Evolutionary conservation across 1,139 yeast genomes (phyloP), one percentile per base, ranked within the genome.

Genomic region (Blastobotrys proliferans): DNA sequence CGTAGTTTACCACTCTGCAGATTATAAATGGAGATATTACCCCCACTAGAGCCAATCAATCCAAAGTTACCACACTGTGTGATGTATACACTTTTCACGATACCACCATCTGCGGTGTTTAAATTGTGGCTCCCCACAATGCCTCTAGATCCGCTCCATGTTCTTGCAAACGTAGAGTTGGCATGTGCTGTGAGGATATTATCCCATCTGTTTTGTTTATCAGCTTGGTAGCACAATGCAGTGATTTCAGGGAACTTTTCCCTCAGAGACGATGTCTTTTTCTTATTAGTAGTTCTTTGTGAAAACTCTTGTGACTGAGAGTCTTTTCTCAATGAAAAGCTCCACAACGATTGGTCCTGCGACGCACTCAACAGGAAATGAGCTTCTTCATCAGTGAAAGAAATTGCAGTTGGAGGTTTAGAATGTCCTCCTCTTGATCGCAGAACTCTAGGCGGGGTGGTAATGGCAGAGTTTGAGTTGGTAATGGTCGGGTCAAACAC

Each of bases 401-500:
- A 70, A 38, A 94, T 80, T 10, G 79, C 66, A 1, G 83, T 72
- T 2, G 98, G 95, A 5, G 98, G 96, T 18, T 87, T 83, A 3
- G 96, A 80, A 63, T 94, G 98, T 11, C 99, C 99, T 55, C 97
- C 97, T 61, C 98, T 77, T 0, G 95, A 84, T 63, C 98, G 79
- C 55, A 94, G 72, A 50, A 83, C 80, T 60, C 98, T 81, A 31
- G 98, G 98, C 1, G 97, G 95, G 5, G 94, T 78, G 4, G 83
- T 81, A 25, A 87, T 78, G 1, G 65, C 54, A 3, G 61, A 53
- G 27, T 57, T 64, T 51, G 79, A 76, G n/a, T 82, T 69, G 13
- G 83, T 72, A 45, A 88, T 69, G 3, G 92, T 76, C 2, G 97
- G 96, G 64, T 92, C 99, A 66, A 94, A 94, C 0, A 90, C 97